phyloP scores from a whole-genome alignment of 139 green algal species.

The Picochlorum sp. region DNA sequence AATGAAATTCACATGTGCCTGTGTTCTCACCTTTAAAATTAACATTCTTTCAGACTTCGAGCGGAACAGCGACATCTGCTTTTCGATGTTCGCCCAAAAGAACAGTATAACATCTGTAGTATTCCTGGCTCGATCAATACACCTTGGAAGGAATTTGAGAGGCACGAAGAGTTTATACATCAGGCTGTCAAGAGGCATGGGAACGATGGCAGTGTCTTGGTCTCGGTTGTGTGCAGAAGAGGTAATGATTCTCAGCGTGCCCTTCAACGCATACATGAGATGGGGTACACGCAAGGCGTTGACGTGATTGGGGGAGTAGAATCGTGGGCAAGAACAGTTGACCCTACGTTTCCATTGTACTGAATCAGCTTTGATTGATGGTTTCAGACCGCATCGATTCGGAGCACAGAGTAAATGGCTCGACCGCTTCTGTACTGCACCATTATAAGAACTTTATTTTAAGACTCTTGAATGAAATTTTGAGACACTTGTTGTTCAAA shows the following conservation, averaged over 20 bases:
- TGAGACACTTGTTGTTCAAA: too few relatives aligned
- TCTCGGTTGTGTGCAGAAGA: slow-evolving; percentile 80
- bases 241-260: slow-evolving; percentile 89
- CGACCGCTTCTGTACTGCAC: too few relatives aligned
- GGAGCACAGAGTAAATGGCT: too few relatives aligned
- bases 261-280: slow-evolving; percentile 42
- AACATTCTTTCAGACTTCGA: too few relatives aligned
- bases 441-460: too few relatives aligned
- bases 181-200: slow-evolving; percentile 7
- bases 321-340: slow-evolving; percentile 47
- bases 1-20: too few relatives aligned
- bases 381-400: too few relatives aligned
- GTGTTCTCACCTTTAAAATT: too few relatives aligned
- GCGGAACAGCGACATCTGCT: slow-evolving; percentile 19
- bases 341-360: slow-evolving; percentile 13
- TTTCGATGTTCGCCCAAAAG: slow-evolving; percentile 64
- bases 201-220: slow-evolving; percentile 1
- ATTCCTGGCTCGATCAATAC: slow-evolving; percentile 27
- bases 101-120: slow-evolving; percentile 55
- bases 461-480: too few relatives aligned
- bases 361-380: too few relatives aligned
- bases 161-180: not conserved
- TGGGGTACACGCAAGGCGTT: slow-evolving; percentile 41
- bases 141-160: slow-evolving; percentile 1
- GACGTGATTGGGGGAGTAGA: slow-evolving; percentile 74